These are phyloP conservation scores for Mallotus japonicus DNA, from an alignment of 441 rosid genomes.

Conservation along the genomic window DNA sequence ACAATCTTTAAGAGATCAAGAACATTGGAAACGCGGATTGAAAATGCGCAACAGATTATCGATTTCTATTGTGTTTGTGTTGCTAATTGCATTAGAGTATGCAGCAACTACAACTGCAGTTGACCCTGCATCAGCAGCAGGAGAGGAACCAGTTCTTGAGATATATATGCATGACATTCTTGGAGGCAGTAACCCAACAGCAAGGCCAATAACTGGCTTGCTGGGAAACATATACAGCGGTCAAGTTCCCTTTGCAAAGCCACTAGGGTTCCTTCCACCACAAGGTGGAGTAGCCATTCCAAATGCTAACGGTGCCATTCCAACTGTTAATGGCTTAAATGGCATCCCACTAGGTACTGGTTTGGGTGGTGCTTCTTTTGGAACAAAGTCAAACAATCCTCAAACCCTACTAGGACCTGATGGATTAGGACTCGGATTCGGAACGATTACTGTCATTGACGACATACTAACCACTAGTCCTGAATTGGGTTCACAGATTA, in stretches of 20 bases:
- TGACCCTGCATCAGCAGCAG: constrained; percentile 35
- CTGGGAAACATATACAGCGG: constrained; percentile 85
- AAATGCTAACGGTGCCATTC: constrained; percentile 81
- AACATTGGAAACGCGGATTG: constrained; percentile 13
- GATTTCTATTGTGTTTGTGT: constrained; percentile 24
- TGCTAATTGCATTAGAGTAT: constrained; percentile 25
- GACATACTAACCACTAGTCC: constrained; percentile 61
- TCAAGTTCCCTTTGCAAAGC: constrained; percentile 88
- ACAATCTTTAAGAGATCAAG: constrained; percentile 2
- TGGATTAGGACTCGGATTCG: constrained; percentile 36
- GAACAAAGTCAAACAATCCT: constrained; percentile 28
- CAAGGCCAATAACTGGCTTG: constrained; percentile 85
- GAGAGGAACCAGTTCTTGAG: constrained; percentile 56
- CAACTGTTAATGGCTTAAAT: constrained; percentile 61
- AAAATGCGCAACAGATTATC: constrained; percentile 44
- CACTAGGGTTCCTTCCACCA: constrained; percentile 69
- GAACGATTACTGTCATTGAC: constrained; percentile 67
- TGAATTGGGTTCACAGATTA: constrained; percentile 55
- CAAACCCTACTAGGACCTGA: constrained; percentile 5
- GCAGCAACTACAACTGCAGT: constrained; percentile 24
- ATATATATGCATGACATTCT: constrained; percentile 89
- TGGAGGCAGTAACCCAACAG: constrained; percentile 82
- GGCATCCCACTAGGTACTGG: constrained; percentile 94
- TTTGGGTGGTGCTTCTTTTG: constrained; percentile 69
- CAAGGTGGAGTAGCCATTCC: constrained; percentile 63